phyloP scores from a whole-genome alignment of 2,329 filamentous ascomycete species.

The Talaromyces sp. region DNA sequence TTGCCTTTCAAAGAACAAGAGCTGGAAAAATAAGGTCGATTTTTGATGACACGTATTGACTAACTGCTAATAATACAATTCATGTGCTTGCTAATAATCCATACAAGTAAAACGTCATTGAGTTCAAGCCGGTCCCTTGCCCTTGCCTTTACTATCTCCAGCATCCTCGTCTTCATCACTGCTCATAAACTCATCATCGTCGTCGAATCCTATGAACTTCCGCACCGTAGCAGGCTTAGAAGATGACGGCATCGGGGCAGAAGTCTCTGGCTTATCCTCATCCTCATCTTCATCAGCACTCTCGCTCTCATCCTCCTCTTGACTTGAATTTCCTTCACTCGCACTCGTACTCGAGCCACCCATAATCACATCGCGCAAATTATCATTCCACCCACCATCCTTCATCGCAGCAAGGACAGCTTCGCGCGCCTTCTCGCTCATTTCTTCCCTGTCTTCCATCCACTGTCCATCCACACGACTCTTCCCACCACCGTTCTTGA shows the following conservation, averaged over 20 bases:
- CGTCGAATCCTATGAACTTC: constrained; percentile 49
- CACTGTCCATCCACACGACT: constrained; percentile 77
- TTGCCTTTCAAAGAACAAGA: neutral
- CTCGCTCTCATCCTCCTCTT: constrained; percentile 34
- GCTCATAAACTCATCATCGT: constrained; percentile 49
- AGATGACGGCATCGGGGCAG: constrained; percentile 31
- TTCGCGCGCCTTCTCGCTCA: constrained; percentile 77
- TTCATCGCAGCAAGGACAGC: constrained; percentile 72
- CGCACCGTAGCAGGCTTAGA: constrained; percentile 31
- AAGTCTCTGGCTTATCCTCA: constrained; percentile 29
- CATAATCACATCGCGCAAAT: constrained; percentile 38
- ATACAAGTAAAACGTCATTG: neutral
- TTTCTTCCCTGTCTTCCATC: constrained; percentile 93
- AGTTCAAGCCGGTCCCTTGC: constrained; percentile 34
- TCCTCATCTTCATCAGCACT: constrained; percentile 41
- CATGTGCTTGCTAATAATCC: neutral
- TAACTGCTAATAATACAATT: neutral
- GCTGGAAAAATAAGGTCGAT: neutral
- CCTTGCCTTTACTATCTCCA: constrained; percentile 34
- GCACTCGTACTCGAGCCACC: constrained; percentile 41
- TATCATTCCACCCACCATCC: constrained; percentile 51
- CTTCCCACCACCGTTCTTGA: constrained; percentile 70
- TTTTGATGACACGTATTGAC: too few species aligned
- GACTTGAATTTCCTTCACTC: constrained; percentile 38
- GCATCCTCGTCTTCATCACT: constrained; percentile 37